Evolutionary conservation across 2,329 filamentous ascomycete species (phyloP).

Genomic region (Dactylellina haptotyla): DNA sequence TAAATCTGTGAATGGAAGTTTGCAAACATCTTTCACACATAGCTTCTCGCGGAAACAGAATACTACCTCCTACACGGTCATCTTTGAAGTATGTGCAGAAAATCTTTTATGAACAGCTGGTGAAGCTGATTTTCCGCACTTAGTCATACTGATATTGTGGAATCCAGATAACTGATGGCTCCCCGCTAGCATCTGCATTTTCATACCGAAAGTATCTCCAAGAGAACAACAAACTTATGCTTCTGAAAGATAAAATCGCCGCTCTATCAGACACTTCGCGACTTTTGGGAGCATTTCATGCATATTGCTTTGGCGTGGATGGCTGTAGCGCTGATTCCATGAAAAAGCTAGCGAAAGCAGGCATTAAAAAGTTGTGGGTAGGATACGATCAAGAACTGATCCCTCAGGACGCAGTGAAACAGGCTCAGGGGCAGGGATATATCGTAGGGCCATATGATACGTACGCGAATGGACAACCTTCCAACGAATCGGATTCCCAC

Average conservation of each 20-base stretch:
- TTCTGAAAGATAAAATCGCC: slow-evolving; percentile 23
- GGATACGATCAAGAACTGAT: slow-evolving; percentile 4
- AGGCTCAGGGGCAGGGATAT: slow-evolving; percentile 15
- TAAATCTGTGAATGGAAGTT: background rate
- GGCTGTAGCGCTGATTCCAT: background rate
- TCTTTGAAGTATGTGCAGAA: slow-evolving; percentile 14
- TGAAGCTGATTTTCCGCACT: no score
- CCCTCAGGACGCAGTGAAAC: background rate
- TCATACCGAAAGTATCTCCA: slow-evolving; percentile 26
- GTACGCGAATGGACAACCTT: slow-evolving; percentile 15
- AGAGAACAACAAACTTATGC: background rate
- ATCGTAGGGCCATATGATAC: slow-evolving; percentile 27
- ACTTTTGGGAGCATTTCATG: slow-evolving; percentile 21
- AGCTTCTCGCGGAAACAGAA: slow-evolving; percentile 17
- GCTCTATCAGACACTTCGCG: background rate
- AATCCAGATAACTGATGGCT: slow-evolving; percentile 16
- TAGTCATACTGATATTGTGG: background rate
- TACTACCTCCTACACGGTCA: slow-evolving; percentile 1
- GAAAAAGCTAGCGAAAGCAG: slow-evolving; percentile 1
- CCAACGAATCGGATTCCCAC: background rate
- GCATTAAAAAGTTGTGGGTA: slow-evolving; percentile 24
- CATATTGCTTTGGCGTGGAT: slow-evolving; percentile 5
- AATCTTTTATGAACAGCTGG: background rate
- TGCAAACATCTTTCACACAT: slow-evolving; percentile 15
- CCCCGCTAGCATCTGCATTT: background rate